Conservation (phyloP, 371 early-diverging fungal genomes). For the Actinomortierella wolfii region DNA sequence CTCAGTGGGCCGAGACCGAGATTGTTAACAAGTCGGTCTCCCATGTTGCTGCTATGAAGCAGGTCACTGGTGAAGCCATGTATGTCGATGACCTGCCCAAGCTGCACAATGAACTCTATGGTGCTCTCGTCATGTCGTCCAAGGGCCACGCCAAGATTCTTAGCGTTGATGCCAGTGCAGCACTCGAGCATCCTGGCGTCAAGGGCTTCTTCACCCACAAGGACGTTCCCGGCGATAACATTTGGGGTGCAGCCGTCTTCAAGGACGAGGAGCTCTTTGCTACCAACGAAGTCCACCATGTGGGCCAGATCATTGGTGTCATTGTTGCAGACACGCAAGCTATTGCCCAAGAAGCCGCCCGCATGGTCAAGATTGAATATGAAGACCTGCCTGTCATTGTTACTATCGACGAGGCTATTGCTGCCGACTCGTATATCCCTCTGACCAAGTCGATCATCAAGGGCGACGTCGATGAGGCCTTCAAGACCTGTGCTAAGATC, state of each 20-base stretch:
- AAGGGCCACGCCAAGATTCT: slow-evolving; percentile 69
- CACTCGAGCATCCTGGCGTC: slow-evolving; percentile 65
- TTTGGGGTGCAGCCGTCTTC: slow-evolving; percentile 53
- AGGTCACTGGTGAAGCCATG: slow-evolving; percentile 79
- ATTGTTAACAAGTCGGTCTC: slow-evolving; percentile 68
- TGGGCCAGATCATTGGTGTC: slow-evolving; percentile 76
- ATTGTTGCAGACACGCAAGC: slow-evolving; percentile 67
- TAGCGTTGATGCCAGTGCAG: slow-evolving; percentile 59
- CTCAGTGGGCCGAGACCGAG: slow-evolving; percentile 30
- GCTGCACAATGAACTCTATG: slow-evolving; percentile 62
- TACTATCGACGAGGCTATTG: slow-evolving; percentile 75
- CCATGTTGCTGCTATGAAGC: slow-evolving; percentile 76
- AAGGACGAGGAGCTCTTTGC: slow-evolving; percentile 79
- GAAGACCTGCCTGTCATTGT: slow-evolving; percentile 64
- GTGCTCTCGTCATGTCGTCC: slow-evolving; percentile 62
- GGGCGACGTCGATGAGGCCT: slow-evolving; percentile 59
- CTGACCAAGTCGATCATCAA: slow-evolving; percentile 51
- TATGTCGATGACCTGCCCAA: slow-evolving; percentile 81
- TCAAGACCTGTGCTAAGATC: slow-evolving; percentile 53
- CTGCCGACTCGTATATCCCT: slow-evolving; percentile 58
- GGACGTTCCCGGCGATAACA: slow-evolving; percentile 69
- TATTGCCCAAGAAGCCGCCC: slow-evolving; percentile 66
- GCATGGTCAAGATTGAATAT: slow-evolving; percentile 69
- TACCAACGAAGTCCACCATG: slow-evolving; percentile 56
- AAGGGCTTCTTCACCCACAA: slow-evolving; percentile 58